Conservation (phyloP, 1,284 basidiomycete genomes). For the Coniferiporia sulphurascens region DNA sequence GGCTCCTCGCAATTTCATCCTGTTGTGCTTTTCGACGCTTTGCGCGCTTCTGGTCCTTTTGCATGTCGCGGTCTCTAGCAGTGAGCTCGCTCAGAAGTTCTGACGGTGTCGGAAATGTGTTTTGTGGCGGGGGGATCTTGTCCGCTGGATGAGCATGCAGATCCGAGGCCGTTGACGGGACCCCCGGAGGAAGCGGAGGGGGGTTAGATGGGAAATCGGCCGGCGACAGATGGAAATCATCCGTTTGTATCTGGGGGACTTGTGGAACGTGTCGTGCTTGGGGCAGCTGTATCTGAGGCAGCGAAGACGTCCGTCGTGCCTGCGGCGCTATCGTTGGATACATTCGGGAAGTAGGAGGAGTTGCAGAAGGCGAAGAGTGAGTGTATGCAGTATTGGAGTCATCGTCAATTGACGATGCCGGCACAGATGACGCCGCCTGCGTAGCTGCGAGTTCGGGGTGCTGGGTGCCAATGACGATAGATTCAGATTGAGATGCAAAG, state of each 20-base stretch:
- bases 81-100: conserved; percentile 50
- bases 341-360: no score
- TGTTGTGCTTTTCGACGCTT: conserved; percentile 50
- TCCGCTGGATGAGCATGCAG: neutral
- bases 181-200: neutral
- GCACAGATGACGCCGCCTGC: conserved; percentile 5
- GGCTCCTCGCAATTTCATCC: conserved; percentile 44
- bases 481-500: neutral
- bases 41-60: conserved; percentile 7
- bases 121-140: conserved; percentile 25
- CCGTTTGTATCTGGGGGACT: neutral
- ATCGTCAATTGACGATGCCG: neutral
- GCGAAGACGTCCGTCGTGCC: neutral
- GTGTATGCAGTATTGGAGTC: neutral
- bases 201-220: neutral
- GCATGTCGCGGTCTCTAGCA: neutral
- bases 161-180: neutral
- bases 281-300: conserved; percentile 3
- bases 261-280: conserved; percentile 3
- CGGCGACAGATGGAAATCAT: neutral
- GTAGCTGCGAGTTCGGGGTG: conserved; percentile 6
- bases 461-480: neutral
- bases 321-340: neutral
- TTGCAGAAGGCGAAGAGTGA: neutral
- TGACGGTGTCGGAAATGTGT: conserved; percentile 58